These are phyloP conservation scores for Tricholoma furcatifolium DNA, from an alignment of 768 basidiomycete species.

Conservation along the genomic window DNA sequence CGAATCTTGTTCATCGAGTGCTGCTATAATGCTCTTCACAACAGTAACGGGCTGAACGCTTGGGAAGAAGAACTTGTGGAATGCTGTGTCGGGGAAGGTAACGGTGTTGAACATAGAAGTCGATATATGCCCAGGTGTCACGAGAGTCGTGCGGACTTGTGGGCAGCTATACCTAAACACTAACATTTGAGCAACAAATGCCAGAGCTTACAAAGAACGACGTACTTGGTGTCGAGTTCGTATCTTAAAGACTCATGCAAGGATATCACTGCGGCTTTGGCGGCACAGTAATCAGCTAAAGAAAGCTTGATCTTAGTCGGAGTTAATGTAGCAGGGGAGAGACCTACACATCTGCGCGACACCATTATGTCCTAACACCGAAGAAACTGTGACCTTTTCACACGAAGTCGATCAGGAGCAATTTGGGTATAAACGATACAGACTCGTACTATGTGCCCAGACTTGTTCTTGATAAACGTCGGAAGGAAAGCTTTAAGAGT, in stretches of 20 bases:
- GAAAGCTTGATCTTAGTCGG: neutral
- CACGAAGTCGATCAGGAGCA: conserved; percentile 11
- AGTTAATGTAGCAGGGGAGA: neutral
- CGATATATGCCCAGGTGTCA: conserved; percentile 76
- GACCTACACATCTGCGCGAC: conserved; percentile 73
- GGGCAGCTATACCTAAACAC: conserved; percentile 63
- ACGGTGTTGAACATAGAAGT: conserved; percentile 76
- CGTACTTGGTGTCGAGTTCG: conserved; percentile 79
- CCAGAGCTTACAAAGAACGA: neutral
- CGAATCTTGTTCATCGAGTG: conserved; percentile 79
- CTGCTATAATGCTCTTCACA: conserved; percentile 79
- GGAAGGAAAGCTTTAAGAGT: conserved; percentile 92
- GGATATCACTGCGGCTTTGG: conserved; percentile 85
- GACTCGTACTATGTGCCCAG: conserved; percentile 80
- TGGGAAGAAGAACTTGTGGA: conserved; percentile 77
- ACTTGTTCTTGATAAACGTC: conserved; percentile 70
- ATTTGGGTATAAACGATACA: neutral
- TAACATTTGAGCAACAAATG: neutral
- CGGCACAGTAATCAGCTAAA: conserved; percentile 85
- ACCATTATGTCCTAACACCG: conserved; percentile 70
- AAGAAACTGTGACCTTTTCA: conserved; percentile 71
- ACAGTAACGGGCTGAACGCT: conserved; percentile 69
- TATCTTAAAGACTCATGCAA: conserved; percentile 84
- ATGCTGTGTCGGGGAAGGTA: conserved; percentile 42
- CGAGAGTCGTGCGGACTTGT: conserved; percentile 81